Evolutionary conservation across 331 rosid genomes (phyloP).

Genomic region (Erythrophleum ivorense): DNA sequence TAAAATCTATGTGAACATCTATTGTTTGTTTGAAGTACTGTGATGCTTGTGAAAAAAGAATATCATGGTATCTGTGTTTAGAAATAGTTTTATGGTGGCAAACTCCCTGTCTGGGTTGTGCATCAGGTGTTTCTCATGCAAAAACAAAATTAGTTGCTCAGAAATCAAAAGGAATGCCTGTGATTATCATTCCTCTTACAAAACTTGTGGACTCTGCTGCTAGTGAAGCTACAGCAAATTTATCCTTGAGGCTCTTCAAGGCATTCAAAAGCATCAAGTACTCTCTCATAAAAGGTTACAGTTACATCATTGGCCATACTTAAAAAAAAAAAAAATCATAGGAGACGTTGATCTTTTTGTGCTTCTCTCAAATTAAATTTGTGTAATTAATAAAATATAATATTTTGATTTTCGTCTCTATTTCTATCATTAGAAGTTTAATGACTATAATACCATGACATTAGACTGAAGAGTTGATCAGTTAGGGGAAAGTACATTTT

Average conservation of each 20-base stretch:
- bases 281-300: constrained; percentile 58
- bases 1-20: background rate
- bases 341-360: constrained; percentile 14
- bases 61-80: constrained; percentile 25
- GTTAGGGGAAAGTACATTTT: background rate
- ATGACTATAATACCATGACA: background rate
- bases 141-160: constrained; percentile 81
- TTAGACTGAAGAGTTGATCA: background rate
- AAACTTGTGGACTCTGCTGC: constrained; percentile 71
- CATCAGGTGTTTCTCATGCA: constrained; percentile 58
- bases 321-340: background rate
- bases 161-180: constrained; percentile 89
- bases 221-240: constrained; percentile 59
- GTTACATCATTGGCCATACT: background rate
- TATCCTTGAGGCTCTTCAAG: constrained; percentile 65
- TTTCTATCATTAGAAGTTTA: constrained; percentile 4
- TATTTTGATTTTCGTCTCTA: constrained; percentile 22
- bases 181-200: constrained; percentile 67
- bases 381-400: constrained; percentile 1
- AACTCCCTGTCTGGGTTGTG: constrained; percentile 23
- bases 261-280: constrained; percentile 54
- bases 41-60: constrained; percentile 25
- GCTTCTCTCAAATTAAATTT: constrained; percentile 23
- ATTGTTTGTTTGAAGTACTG: constrained; percentile 31
- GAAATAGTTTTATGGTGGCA: constrained; percentile 25